Evolutionary conservation across 441 rosid species (phyloP).

Genomic region (Macaranga tanarius): DNA sequence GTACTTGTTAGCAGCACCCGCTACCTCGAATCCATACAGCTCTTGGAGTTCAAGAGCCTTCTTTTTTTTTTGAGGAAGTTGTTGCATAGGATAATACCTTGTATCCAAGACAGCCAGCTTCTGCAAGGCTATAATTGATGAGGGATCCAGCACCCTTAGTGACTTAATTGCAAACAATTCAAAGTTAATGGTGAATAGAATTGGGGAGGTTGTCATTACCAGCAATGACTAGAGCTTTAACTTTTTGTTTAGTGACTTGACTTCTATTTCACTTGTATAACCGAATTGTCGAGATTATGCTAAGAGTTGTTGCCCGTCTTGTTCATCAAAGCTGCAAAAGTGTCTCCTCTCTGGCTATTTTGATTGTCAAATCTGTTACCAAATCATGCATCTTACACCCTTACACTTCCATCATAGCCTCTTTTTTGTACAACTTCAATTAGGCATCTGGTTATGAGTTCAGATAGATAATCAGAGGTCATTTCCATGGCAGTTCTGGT

Average conservation of each 20-base stretch:
- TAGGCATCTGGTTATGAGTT: conserved; percentile 19
- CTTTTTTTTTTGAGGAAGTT: conserved; percentile 3
- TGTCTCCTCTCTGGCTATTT: conserved; percentile 8
- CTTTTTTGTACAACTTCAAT: conserved; percentile 12
- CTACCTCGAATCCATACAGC: conserved; percentile 10
- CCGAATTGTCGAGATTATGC: conserved; percentile 4
- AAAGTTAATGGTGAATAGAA: neutral
- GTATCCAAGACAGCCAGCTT: conserved; percentile 11
- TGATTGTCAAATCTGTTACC: conserved; percentile 17
- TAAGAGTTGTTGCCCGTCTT: conserved; percentile 3
- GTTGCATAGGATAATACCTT: conserved; percentile 1
- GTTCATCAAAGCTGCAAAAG: conserved; percentile 12
- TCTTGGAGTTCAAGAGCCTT: conserved; percentile 17
- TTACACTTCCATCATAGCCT: conserved; percentile 16
- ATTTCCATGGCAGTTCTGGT: conserved; percentile 4
- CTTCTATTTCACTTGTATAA: neutral
- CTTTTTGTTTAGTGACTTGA: neutral
- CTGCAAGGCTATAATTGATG: conserved; percentile 10
- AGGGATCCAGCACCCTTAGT: conserved; percentile 15
- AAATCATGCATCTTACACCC: conserved; percentile 18
- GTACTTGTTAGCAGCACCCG: neutral
- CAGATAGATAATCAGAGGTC: conserved; percentile 11
- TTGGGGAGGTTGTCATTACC: conserved; percentile 6
- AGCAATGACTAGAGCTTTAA: conserved; percentile 4
- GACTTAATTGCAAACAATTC: conserved; percentile 7